These are phyloP conservation scores for Aureoboletus auriporus DNA, from an alignment of 768 basidiomycete species.

Conservation along the genomic window DNA sequence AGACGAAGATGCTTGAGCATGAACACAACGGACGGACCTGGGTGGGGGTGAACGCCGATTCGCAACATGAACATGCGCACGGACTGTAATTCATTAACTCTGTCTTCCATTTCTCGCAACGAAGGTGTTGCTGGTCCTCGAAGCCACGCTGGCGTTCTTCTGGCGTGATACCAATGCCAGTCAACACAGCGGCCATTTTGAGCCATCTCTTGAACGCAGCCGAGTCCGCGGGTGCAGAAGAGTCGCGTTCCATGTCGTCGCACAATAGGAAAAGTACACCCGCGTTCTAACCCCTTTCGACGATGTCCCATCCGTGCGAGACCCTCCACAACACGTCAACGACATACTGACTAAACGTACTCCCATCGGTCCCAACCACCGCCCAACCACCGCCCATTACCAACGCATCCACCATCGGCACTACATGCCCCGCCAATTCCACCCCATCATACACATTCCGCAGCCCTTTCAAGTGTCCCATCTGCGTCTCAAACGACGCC, in stretches of 20 bases:
- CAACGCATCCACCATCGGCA: constrained; percentile 70
- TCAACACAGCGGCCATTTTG: constrained; percentile 39
- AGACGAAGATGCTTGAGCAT: constrained; percentile 88
- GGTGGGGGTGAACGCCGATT: constrained; percentile 6
- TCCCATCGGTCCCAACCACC: constrained; percentile 67
- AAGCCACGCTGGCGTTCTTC: no score
- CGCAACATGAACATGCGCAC: constrained; percentile 27
- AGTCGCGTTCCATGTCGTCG: constrained; percentile 30
- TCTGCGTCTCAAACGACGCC: constrained; percentile 40
- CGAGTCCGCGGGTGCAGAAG: constrained; percentile 19
- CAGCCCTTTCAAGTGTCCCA: constrained; percentile 31
- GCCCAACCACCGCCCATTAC: constrained; percentile 54
- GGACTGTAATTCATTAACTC: constrained; percentile 67
- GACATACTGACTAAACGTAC: constrained; percentile 73
- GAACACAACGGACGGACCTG: constrained; percentile 85
- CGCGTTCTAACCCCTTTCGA: constrained; percentile 41
- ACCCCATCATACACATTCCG: constrained; percentile 48
- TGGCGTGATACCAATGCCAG: no score
- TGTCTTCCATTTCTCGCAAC: constrained; percentile 68
- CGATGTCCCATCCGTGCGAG: constrained; percentile 49
- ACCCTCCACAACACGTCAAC: constrained; percentile 63
- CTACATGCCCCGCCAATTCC: constrained; percentile 41
- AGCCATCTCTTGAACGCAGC: constrained; percentile 50
- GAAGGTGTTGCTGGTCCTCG: constrained; percentile 12
- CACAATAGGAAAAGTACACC: constrained; percentile 5